Percentiles rank a stretch among this genome's conserved stretches.
These are phyloP conservation scores for Fragaria vesca DNA, from an alignment of 306 rosid species.

Conservation along the genomic window DNA sequence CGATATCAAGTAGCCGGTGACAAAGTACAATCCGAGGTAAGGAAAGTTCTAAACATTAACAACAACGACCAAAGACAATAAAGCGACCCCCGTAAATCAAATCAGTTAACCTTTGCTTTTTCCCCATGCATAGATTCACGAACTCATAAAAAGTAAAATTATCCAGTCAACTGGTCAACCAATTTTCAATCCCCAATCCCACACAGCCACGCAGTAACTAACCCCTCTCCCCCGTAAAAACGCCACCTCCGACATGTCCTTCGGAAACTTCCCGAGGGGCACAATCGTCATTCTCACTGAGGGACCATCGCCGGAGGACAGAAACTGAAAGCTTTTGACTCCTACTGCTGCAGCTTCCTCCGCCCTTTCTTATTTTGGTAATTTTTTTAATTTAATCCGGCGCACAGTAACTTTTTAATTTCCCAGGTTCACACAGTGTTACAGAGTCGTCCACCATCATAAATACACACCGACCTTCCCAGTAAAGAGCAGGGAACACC, in stretches of 20 bases:
- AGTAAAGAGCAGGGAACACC: conserved; percentile 33
- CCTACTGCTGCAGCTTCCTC: background rate
- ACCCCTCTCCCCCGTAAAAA: background rate
- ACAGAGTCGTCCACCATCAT: conserved; percentile 17
- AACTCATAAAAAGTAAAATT: background rate
- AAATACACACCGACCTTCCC: conserved; percentile 68
- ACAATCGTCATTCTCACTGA: background rate
- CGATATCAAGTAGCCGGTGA: background rate
- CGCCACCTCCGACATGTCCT: background rate
- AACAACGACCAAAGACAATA: background rate
- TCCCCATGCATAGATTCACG: background rate
- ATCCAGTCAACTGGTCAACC: conserved; percentile 6
- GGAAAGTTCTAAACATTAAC: conserved; percentile 14
- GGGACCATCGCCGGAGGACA: background rate
- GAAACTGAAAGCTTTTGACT: conserved; percentile 7
- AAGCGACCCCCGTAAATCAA: background rate
- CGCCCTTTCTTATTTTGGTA: conserved; percentile 9
- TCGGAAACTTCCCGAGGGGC: background rate
- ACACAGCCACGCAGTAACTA: background rate
- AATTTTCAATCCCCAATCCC: conserved; percentile 22
- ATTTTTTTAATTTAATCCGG: background rate
- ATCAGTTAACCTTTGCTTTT: background rate
- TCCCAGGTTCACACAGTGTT: conserved; percentile 1
- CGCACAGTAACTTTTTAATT: background rate
- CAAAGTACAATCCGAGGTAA: conserved; percentile 1